Base-by-base conservation (phyloP, 148 eudicot genomes). In the Nepenthes mirabilis region DNA sequence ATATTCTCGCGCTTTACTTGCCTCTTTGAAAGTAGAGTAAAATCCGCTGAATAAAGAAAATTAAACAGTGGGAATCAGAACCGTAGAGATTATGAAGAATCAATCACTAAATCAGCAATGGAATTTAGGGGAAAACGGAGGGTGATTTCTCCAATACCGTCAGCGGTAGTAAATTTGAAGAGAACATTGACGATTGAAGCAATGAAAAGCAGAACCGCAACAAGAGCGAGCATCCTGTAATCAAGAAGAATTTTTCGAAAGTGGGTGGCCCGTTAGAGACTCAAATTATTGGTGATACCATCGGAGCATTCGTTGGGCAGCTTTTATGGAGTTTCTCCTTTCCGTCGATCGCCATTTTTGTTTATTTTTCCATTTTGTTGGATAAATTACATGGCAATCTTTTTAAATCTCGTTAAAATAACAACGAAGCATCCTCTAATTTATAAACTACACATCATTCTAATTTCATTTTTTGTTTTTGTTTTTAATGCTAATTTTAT, bases 21-120 rank as follows among this genome's bases (percentile, higher is more conserved):
- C 69, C 70, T 65, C 68, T 84, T 90, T 14, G 84, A 84, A 50
- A 78, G 58, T 73, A 91, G 62, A 10, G 95, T 87, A 61, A 87
- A 78, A 87, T 87, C 95, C 53, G 84, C 97, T 87, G 66, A 9
- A 64, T 8, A 4, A 23, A 61, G 36, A 54, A 9, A 34, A n/a
- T n/a, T 40, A 43, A n/a, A 47, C 34, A 9, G 32, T 34, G 11
- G 48, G 14, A 34, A 14, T 32, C 7, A n/a, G 61, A 55, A 10
- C 14, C 2, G 12, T 49, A 1, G 11, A n/a, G 14, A 65, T 32
- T 14, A 55, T 34, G 8, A 35, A 53, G 36, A 63, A 50, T 63
- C 34, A 8, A 48, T 63, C n/a, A 11, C 14, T 4, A 49, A 14
- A 7, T 11, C 52, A 12, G 2, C 11, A 2, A 49, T 0, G 52